A percentile compares a stretch with the other conserved stretches of the same genome.
phyloP scores from a whole-genome alignment of 768 basidiomycete genomes.

The Tricholomella constricta region DNA sequence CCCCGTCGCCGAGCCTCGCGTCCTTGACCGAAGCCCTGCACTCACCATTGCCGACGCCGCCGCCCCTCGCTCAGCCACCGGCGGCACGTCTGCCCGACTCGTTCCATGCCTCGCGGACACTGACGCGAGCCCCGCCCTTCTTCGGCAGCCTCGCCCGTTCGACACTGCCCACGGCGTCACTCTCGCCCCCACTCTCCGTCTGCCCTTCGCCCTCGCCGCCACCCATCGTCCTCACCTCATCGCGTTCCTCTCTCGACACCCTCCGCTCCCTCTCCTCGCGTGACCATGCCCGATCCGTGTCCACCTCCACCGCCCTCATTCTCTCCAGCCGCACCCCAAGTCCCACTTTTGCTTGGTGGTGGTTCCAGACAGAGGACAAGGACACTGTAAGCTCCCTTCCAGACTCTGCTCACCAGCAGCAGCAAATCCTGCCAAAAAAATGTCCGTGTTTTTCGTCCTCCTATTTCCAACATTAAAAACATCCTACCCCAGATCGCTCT shows the following conservation, averaged over 20 bases:
- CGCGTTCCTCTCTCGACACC: constrained; percentile 56
- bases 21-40: constrained; percentile 48
- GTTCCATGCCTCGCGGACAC: constrained; percentile 25
- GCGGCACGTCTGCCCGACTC: constrained; percentile 28
- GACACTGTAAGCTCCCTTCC: constrained; percentile 46
- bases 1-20: constrained; percentile 41
- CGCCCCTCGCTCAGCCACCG: constrained; percentile 38
- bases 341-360: constrained; percentile 44
- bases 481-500: constrained; percentile 56
- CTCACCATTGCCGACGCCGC: constrained; percentile 35
- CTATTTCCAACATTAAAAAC: constrained; percentile 5
- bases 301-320: constrained; percentile 22
- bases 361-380: constrained; percentile 53
- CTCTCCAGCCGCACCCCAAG: constrained; percentile 17
- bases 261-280: constrained; percentile 50
- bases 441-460: constrained; percentile 50
- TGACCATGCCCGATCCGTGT: constrained; percentile 29
- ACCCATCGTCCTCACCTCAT: constrained; percentile 38
- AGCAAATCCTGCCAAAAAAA: constrained; percentile 50
- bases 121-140: constrained; percentile 50
- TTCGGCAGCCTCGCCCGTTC: constrained; percentile 57
- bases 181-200: constrained; percentile 43
- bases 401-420: constrained; percentile 48
- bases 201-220: constrained; percentile 25
- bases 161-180: constrained; percentile 63